Conservation (phyloP, 257 asterid species). For the Solanum megistacrolobum region DNA sequence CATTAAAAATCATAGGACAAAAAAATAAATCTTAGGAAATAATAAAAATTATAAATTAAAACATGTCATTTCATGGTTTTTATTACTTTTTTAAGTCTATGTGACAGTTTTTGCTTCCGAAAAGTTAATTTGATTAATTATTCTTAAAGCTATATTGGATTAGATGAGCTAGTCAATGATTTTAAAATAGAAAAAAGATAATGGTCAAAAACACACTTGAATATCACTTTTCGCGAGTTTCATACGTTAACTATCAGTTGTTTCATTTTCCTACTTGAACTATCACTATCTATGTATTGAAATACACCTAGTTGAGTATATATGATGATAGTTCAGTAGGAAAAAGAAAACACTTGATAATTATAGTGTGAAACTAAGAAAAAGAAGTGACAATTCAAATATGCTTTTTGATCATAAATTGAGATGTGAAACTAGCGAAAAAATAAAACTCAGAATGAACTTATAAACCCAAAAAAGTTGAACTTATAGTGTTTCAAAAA, state of each 20-base stretch:
- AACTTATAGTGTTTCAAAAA: too few species aligned
- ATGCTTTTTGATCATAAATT: neutral
- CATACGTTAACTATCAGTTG: neutral
- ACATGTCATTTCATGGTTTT: neutral
- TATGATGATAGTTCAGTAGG: fast-evolving
- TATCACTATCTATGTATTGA: neutral
- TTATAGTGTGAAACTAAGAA: neutral
- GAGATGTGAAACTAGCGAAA: neutral
- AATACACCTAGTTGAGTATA: neutral
- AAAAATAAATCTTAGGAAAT: neutral
- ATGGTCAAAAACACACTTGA: too few species aligned
- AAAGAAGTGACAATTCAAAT: neutral
- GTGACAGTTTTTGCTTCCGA: neutral
- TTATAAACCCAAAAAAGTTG: too few species aligned
- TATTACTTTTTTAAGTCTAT: neutral
- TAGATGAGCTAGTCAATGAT: neutral
- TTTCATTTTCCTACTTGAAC: neutral
- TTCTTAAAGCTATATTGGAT: neutral
- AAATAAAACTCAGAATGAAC: neutral
- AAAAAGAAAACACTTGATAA: too few species aligned
- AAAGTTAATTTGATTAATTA: neutral
- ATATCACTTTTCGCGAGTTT: too few species aligned
- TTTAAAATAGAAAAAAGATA: neutral
- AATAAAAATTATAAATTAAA: neutral
- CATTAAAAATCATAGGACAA: neutral